A percentile compares a stretch with the other conserved stretches of the same genome.
Conservation (phyloP, 2,329 filamentous ascomycete genomes). For the Blastomyces percursus region DNA sequence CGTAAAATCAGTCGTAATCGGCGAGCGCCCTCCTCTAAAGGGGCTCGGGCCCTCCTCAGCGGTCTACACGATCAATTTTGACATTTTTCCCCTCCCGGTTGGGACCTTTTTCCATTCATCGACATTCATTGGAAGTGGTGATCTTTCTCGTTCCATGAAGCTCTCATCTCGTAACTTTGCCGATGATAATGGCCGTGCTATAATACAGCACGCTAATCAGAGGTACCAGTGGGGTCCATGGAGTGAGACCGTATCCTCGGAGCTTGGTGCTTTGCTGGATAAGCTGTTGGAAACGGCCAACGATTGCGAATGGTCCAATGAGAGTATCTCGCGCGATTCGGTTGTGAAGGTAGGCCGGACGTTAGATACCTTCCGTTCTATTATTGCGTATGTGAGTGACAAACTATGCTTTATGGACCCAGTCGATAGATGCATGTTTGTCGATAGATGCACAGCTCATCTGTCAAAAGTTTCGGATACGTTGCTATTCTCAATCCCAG, state of each 20-base stretch:
- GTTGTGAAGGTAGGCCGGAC: slow-evolving; percentile 10
- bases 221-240: slow-evolving; percentile 42
- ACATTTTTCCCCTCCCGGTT: slow-evolving; percentile 37
- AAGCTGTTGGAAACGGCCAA: slow-evolving; percentile 15
- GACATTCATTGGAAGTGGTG: slow-evolving; percentile 49
- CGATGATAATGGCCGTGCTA: slow-evolving; percentile 27
- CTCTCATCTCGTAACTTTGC: slow-evolving; percentile 36
- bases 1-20: slow-evolving; percentile 3
- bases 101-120: slow-evolving; percentile 46
- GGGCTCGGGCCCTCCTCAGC: slow-evolving; percentile 41
- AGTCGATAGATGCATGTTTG: slow-evolving; percentile 41
- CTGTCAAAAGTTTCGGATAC: slow-evolving; percentile 33
- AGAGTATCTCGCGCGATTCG: slow-evolving; percentile 4
- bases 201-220: slow-evolving; percentile 27
- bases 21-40: slow-evolving; percentile 12
- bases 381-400: slow-evolving; percentile 41
- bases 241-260: slow-evolving; percentile 44
- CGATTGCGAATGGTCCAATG: slow-evolving; percentile 4
- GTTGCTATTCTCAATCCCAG: not conserved
- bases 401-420: slow-evolving; percentile 44
- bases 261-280: slow-evolving; percentile 31
- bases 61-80: slow-evolving; percentile 44
- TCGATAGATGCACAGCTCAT: slow-evolving; percentile 26
- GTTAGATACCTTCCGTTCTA: slow-evolving; percentile 27
- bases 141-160: slow-evolving; percentile 38